phyloP scores from a whole-genome alignment of 495 filamentous ascomycete species.

The Tuber indicum region DNA sequence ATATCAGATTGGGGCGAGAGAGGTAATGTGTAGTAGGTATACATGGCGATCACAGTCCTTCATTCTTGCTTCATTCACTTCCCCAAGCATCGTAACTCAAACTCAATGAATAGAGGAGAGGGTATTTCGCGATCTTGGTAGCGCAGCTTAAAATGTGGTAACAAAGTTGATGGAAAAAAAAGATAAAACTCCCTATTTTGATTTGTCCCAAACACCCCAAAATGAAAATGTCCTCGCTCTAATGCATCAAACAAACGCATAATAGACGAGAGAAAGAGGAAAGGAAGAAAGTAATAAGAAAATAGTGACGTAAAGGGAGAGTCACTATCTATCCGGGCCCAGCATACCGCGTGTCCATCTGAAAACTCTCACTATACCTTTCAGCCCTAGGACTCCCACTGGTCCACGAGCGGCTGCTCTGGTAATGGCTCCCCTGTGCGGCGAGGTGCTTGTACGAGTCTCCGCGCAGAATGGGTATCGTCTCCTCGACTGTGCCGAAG shows the following conservation, averaged over 20 bases:
- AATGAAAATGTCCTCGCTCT: neutral
- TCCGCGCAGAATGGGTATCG: constrained; percentile 22
- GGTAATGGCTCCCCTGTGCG: constrained; percentile 25
- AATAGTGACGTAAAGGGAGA: neutral
- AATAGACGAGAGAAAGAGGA: neutral
- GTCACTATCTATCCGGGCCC: neutral
- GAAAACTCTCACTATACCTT: constrained; percentile 7
- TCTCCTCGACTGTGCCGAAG: constrained; percentile 24
- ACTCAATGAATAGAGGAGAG: neutral
- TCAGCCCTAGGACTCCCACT: constrained; percentile 31
- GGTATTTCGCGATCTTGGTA: neutral
- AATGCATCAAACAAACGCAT: neutral
- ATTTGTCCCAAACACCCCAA: neutral
- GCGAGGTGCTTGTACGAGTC: constrained; percentile 28
- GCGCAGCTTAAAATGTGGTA: neutral
- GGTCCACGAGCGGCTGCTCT: constrained; percentile 42
- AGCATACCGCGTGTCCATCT: constrained; percentile 16
- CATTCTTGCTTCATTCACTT: neutral
- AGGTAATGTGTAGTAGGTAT: neutral
- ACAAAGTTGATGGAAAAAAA: neutral
- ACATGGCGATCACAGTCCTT: neutral
- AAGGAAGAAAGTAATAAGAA: neutral
- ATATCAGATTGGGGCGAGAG: neutral
- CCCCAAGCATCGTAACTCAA: neutral
- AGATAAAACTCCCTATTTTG: neutral